A percentile compares a stretch with the other conserved stretches of the same genome.
phyloP scores from a whole-genome alignment of 106 monocot genomes.

The Acanthochlamys bracteata region DNA sequence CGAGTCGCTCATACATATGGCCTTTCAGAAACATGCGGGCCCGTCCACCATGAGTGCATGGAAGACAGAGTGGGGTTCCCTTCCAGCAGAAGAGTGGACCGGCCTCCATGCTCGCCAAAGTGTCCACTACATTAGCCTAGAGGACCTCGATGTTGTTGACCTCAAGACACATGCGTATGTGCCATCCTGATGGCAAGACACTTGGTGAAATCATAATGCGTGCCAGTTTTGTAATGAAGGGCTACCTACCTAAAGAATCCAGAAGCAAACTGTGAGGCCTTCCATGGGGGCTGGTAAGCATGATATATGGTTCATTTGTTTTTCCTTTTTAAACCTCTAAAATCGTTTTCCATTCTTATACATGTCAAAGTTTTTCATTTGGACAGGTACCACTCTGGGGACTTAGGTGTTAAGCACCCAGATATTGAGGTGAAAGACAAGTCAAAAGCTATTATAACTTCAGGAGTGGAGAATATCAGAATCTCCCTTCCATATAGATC shows the following conservation, averaged over 20 bases:
- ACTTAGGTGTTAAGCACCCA: conserved; percentile 59
- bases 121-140: conserved; percentile 44
- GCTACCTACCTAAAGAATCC: conserved; percentile 67
- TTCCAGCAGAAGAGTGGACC: conserved; percentile 28
- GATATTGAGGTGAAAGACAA: conserved; percentile 73
- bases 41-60: conserved; percentile 52
- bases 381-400: conserved; percentile 46
- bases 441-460: conserved; percentile 67
- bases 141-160: conserved; percentile 54
- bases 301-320: no score
- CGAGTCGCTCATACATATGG: conserved; percentile 74
- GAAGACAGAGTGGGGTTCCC: conserved; percentile 67
- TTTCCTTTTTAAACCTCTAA: no score
- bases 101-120: conserved; percentile 62
- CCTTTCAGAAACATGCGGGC: conserved; percentile 65
- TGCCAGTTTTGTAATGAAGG: conserved; percentile 67
- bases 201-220: conserved; percentile 70
- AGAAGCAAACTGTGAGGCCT: conserved; percentile 48
- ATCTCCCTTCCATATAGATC: no score
- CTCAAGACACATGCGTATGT: conserved; percentile 41
- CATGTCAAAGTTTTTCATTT: neutral
- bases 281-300: conserved; percentile 42
- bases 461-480: conserved; percentile 70
- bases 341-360: neutral
- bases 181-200: conserved; percentile 47